Conservation (phyloP, 2,329 filamentous ascomycete genomes). For the Samsoniella hepiali region DNA sequence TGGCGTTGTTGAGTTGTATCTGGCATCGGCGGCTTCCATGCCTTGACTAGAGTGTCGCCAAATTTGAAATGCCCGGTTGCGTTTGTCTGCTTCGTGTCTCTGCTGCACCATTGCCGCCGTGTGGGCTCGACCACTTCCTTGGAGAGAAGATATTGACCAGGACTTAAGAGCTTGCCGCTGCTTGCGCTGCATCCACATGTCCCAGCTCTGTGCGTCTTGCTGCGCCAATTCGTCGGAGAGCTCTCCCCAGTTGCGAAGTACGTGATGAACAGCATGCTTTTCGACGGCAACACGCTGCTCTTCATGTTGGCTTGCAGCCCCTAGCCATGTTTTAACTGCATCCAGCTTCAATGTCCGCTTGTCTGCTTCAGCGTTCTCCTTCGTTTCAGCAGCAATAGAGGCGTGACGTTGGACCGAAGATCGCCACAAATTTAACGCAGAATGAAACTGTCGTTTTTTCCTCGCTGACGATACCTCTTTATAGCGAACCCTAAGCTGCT, state of each 20-base stretch:
- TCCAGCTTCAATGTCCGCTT: not conserved
- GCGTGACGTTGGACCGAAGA: not conserved
- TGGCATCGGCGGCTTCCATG: slow-evolving; percentile 6
- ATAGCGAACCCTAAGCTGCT: slow-evolving; percentile 14
- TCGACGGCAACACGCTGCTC: not conserved
- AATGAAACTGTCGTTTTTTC: slow-evolving; percentile 14
- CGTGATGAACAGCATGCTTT: not conserved
- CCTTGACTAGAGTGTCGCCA: slow-evolving; percentile 30
- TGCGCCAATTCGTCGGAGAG: slow-evolving; percentile 25
- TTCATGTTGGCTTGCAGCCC: slow-evolving; percentile 22
- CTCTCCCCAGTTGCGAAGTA: slow-evolving; percentile 26
- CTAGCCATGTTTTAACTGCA: slow-evolving; percentile 26
- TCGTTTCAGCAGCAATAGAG: not conserved
- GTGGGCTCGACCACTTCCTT: slow-evolving; percentile 37
- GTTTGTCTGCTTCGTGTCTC: slow-evolving; percentile 33
- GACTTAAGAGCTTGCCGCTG: slow-evolving; percentile 34
- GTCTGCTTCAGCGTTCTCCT: slow-evolving; percentile 17
- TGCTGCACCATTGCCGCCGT: slow-evolving; percentile 33
- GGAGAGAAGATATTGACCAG: slow-evolving; percentile 38
- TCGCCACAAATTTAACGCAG: slow-evolving; percentile 4
- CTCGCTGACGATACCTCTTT: slow-evolving; percentile 13
- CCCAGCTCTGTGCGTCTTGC: slow-evolving; percentile 28
- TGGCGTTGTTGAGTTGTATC: slow-evolving; percentile 11
- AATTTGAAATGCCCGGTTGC: slow-evolving; percentile 29
- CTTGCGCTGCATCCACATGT: slow-evolving; percentile 32